Conservation (phyloP, 345 rosid species). For the Rhodomyrtus tomentosa region DNA sequence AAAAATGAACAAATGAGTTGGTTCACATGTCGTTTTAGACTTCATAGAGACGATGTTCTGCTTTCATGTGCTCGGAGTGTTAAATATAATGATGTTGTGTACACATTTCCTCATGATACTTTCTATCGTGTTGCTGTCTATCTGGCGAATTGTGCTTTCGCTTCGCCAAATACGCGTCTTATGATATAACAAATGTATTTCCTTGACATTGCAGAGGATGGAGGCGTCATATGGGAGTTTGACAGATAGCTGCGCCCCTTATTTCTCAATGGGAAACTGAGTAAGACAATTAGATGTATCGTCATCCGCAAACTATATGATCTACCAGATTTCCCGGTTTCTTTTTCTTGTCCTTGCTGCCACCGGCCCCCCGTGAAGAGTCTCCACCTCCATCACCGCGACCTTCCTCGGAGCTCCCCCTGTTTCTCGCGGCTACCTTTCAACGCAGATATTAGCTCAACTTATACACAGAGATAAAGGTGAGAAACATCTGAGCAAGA, state of each 20-base stretch:
- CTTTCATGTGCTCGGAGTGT: neutral
- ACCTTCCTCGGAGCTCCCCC: constrained; percentile 35
- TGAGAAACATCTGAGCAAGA: neutral
- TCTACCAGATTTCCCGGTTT: constrained; percentile 23
- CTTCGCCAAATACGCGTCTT: neutral
- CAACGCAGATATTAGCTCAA: constrained; percentile 56
- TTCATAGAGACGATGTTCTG: neutral
- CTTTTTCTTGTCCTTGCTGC: constrained; percentile 46
- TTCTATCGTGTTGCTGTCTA: neutral
- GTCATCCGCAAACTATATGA: neutral
- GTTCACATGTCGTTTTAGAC: neutral
- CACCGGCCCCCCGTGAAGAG: constrained; percentile 32
- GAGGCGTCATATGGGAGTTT: constrained; percentile 50
- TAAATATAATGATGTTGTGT: neutral
- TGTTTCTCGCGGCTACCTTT: constrained; percentile 74
- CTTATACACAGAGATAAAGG: neutral
- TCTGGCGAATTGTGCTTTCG: neutral
- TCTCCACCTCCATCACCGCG: constrained; percentile 28
- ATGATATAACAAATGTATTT: neutral
- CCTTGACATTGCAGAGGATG: constrained; percentile 34
- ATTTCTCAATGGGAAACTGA: neutral
- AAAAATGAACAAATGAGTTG: neutral
- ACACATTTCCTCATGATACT: neutral
- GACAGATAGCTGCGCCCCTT: constrained; percentile 17
- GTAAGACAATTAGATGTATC: neutral